Base-by-base conservation (phyloP, 768 basidiomycete genomes). In the Melanogaster broomeanus region DNA sequence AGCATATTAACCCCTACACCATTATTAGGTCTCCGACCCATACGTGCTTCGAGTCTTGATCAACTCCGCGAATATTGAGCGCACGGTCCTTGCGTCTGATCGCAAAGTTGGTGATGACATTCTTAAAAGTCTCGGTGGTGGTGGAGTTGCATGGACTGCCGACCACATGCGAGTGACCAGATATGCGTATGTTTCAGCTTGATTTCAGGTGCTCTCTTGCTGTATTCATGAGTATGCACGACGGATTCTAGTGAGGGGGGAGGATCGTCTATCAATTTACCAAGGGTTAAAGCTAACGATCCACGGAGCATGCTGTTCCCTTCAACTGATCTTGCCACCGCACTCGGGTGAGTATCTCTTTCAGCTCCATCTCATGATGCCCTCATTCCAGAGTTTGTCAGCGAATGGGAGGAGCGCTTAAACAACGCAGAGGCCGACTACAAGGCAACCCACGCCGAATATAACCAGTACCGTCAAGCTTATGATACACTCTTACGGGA, bases 21-120 rank as follows among this genome's bases (percentile, higher is more conserved):
- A 21, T 30, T n/a, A 8, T 21, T 58, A 98, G 93, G 77, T 96
- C 54, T 76, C 80, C 13, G 76, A 96, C 57, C 78, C 79, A 31
- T 84, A 83, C 52, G 88, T 95, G 2, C 73, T 84, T 25, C 90
- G 93, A 45, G 77, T 94, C 30, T 66, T 99, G 40, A 87, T 98
- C 69, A 93, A 93, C 66, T 74, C 77, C 45, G 71, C 73, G 19
- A 72, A 66, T 40, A 90, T 97, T 44, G 97, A 99, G 67, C 74
- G 78, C 15, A 80, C 77, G 3, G 68, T 93, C 9, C 76, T 98
- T 19, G 83, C 88, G 0, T 62, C 60, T 3, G 81, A 72, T 9
- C 90, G 93, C 70, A 64, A 61, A 0, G 80, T 85, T 33, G 94
- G 82, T 2, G 83, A 93, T 52, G 56, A 72, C 1, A 68, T 78